Percentiles rank a stretch among this genome's conserved stretches.
Evolutionary conservation across 768 basidiomycete genomes (phyloP).

Genomic region (Leccinellum albellum): DNA sequence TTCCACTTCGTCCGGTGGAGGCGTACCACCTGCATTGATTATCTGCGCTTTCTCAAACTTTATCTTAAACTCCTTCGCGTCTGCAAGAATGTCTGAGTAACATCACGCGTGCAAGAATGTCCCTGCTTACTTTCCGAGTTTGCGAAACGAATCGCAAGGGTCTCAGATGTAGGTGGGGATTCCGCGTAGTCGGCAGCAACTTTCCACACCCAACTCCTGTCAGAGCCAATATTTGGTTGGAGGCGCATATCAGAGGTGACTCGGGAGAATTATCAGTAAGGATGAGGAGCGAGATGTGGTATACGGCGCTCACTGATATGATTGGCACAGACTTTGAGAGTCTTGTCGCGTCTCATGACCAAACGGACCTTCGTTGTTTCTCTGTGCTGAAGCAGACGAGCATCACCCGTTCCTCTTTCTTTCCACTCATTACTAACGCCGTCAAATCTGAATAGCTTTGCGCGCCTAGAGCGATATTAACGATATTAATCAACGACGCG

Average conservation of each 20-base stretch:
- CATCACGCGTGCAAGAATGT: background rate
- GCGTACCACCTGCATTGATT: slow-evolving; percentile 44
- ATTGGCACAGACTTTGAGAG: slow-evolving; percentile 98
- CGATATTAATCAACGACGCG: slow-evolving; percentile 1
- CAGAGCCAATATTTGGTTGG: slow-evolving; percentile 96
- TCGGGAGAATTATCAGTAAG: slow-evolving; percentile 30
- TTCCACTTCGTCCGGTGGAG: slow-evolving; percentile 22
- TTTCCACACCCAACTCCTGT: slow-evolving; percentile 99
- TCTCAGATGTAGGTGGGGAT: slow-evolving; percentile 84
- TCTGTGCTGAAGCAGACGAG: slow-evolving; percentile 87
- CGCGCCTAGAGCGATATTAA: slow-evolving; percentile 60
- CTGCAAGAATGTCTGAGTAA: slow-evolving; percentile 35
- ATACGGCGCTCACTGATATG: slow-evolving; percentile 67
- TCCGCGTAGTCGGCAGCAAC: slow-evolving; percentile 95
- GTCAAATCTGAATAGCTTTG: slow-evolving; percentile 97
- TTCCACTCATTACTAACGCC: slow-evolving; percentile 84
- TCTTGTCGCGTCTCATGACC: slow-evolving; percentile 99
- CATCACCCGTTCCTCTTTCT: slow-evolving; percentile 95
- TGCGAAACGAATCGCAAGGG: slow-evolving; percentile 96
- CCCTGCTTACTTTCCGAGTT: slow-evolving; percentile 87
- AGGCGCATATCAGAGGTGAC: slow-evolving; percentile 89
- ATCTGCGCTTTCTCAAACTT: slow-evolving; percentile 85
- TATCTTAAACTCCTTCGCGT: slow-evolving; percentile 84
- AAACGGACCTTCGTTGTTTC: slow-evolving; percentile 88
- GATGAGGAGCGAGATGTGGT: background rate